phyloP scores from a whole-genome alignment of 805 yeast genomes.

The Wickerhamiella occidentalis region DNA sequence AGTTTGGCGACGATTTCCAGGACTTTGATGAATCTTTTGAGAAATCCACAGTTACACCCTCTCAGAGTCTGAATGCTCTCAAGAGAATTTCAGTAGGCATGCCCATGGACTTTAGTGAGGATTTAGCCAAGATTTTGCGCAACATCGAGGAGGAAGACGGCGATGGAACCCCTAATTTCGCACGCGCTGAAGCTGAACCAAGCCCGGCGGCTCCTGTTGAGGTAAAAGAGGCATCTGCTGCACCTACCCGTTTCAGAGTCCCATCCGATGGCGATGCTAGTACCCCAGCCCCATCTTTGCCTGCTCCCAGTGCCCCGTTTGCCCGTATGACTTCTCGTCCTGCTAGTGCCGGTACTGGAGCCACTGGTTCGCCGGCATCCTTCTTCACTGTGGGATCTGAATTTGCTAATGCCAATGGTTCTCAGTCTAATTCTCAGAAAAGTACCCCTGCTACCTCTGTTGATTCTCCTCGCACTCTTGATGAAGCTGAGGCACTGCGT shows the following conservation, averaged over 20 bases:
- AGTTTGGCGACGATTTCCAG: conserved; percentile 11
- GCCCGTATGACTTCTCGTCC: background rate
- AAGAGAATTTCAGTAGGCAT: conserved; percentile 11
- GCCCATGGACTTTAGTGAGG: conserved; percentile 12
- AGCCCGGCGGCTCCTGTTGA: no score
- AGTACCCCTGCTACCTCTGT: conserved; percentile 3
- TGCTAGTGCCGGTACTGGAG: background rate
- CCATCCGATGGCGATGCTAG: no score
- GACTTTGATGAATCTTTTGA: conserved; percentile 2
- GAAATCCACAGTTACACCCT: background rate
- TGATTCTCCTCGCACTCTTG: conserved; percentile 10
- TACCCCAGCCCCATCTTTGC: background rate
- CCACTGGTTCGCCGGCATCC: conserved; percentile 1
- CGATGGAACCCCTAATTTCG: background rate
- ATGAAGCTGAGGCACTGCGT: conserved; percentile 11
- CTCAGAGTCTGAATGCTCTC: conserved; percentile 4
- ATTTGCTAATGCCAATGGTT: background rate
- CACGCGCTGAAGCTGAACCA: background rate
- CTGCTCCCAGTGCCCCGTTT: conserved; percentile 5
- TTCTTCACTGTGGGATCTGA: background rate
- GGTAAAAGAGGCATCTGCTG: no score
- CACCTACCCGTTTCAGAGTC: background rate
- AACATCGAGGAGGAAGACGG: conserved; percentile 10
- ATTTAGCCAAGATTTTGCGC: conserved; percentile 10
- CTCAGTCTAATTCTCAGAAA: background rate